These are phyloP conservation scores for Stenocarpella maydis DNA, from an alignment of 2,329 filamentous ascomycete species.

Conservation along the genomic window DNA sequence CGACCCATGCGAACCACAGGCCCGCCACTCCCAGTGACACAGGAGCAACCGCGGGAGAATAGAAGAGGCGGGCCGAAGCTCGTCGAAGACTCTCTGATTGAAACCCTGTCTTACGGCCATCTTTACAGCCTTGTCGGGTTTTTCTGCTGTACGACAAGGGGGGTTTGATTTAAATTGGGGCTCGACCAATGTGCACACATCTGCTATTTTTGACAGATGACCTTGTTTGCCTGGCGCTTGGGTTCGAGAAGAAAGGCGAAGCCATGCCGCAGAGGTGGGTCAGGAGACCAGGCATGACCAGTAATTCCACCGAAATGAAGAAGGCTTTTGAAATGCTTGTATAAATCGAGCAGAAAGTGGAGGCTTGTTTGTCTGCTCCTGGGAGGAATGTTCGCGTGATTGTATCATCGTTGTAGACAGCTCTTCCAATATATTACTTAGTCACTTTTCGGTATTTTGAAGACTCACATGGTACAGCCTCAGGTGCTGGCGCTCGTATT, in stretches of 20 bases:
- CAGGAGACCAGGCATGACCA: neutral
- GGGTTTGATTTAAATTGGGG: neutral
- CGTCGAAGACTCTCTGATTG: neutral
- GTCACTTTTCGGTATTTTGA: neutral
- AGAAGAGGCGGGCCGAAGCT: neutral
- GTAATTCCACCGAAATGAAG: neutral
- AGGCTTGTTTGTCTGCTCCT: neutral
- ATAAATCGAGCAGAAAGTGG: no score
- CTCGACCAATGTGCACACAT: neutral
- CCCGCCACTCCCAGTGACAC: constrained; percentile 7
- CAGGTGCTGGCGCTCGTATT: no score
- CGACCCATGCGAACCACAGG: neutral
- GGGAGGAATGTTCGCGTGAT: neutral
- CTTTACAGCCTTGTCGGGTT: neutral
- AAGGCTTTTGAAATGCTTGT: neutral
- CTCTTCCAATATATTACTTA: neutral
- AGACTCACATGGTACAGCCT: neutral
- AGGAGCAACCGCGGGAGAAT: neutral
- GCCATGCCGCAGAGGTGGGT: no score
- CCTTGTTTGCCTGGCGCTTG: neutral
- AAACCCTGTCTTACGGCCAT: neutral
- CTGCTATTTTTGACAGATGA: neutral
- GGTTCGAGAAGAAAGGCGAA: neutral
- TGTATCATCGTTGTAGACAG: neutral
- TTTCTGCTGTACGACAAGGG: neutral